Conservation (phyloP, 75 land plant species). For the Picea glauca region DNA sequence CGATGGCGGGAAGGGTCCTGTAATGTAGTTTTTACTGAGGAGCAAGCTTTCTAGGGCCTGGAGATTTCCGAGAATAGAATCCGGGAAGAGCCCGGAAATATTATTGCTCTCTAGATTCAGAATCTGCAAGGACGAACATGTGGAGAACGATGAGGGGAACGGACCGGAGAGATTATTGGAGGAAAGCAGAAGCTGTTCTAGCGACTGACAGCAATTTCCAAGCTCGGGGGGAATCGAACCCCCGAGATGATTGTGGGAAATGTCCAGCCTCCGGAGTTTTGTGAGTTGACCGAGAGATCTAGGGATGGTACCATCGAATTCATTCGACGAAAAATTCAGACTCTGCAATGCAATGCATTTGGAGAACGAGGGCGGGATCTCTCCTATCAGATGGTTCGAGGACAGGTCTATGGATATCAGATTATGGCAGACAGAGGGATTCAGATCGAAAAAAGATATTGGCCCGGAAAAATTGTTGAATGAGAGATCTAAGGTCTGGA, state of each 20-base stretch:
- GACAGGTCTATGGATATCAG: constrained; percentile 53
- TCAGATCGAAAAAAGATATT: constrained; percentile 18
- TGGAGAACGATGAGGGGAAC: constrained; percentile 41
- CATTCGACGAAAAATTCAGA: constrained; percentile 49
- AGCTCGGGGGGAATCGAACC: constrained; percentile 56
- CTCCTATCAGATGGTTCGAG: constrained; percentile 22
- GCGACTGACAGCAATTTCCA: constrained; percentile 51
- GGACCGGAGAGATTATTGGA: constrained; percentile 54
- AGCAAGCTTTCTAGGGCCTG: constrained; percentile 47
- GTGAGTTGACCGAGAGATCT: constrained; percentile 29
- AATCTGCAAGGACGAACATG: constrained; percentile 42
- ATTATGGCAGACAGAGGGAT: constrained; percentile 21
- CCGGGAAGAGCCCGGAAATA: constrained; percentile 58
- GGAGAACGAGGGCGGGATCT: constrained; percentile 28
- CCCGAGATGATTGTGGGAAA: constrained; percentile 58
- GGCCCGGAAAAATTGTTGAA: constrained; percentile 62
- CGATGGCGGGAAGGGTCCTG: constrained; percentile 64
- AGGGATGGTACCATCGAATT: constrained; percentile 46
- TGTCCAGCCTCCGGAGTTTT: constrained; percentile 44
- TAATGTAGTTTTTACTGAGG: constrained; percentile 60
- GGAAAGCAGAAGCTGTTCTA: constrained; percentile 34
- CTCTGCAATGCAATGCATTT: constrained; percentile 36
- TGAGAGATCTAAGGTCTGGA: constrained; percentile 70
- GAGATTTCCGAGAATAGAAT: constrained; percentile 25
- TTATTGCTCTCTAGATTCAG: constrained; percentile 62